A percentile compares a stretch with the other conserved stretches of the same genome.
These are phyloP conservation scores for Lophiostoma macrostomum DNA, from an alignment of 495 filamentous ascomycete species.

Conservation along the genomic window DNA sequence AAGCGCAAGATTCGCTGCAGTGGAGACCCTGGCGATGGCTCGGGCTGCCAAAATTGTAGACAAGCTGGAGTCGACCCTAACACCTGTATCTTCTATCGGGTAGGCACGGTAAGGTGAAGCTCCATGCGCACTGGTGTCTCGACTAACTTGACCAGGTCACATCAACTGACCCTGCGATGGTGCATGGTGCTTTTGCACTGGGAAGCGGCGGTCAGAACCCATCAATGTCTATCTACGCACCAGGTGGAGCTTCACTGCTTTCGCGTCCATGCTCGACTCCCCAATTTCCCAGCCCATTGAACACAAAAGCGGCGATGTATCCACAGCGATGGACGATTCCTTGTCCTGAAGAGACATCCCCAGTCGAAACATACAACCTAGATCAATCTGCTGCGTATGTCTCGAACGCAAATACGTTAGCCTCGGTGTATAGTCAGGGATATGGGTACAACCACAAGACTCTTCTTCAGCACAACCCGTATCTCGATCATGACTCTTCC, in stretches of 20 bases:
- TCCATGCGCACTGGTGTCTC: neutral
- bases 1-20: slow-evolving; percentile 96
- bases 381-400: slow-evolving; percentile 11
- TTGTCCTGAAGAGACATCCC: slow-evolving; percentile 26
- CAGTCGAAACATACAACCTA: slow-evolving; percentile 25
- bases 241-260: slow-evolving; percentile 1
- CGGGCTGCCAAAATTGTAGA: slow-evolving; percentile 80
- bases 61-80: slow-evolving; percentile 57
- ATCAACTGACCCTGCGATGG: neutral
- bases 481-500: slow-evolving; percentile 13
- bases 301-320: slow-evolving; percentile 13
- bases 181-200: no score
- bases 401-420: slow-evolving; percentile 5
- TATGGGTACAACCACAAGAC: slow-evolving; percentile 8
- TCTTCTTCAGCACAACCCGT: neutral
- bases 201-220: slow-evolving; percentile 14
- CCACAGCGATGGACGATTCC: slow-evolving; percentile 19
- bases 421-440: slow-evolving; percentile 16
- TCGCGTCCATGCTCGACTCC: neutral
- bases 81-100: slow-evolving; percentile 75
- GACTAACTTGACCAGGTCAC: slow-evolving; percentile 4
- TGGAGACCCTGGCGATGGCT: slow-evolving; percentile 72
- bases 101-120: slow-evolving; percentile 42
- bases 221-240: slow-evolving; percentile 24
- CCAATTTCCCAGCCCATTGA: slow-evolving; percentile 14